Conservation (phyloP, 2,329 filamentous ascomycete genomes). For the Leptographium radiaticola region DNA sequence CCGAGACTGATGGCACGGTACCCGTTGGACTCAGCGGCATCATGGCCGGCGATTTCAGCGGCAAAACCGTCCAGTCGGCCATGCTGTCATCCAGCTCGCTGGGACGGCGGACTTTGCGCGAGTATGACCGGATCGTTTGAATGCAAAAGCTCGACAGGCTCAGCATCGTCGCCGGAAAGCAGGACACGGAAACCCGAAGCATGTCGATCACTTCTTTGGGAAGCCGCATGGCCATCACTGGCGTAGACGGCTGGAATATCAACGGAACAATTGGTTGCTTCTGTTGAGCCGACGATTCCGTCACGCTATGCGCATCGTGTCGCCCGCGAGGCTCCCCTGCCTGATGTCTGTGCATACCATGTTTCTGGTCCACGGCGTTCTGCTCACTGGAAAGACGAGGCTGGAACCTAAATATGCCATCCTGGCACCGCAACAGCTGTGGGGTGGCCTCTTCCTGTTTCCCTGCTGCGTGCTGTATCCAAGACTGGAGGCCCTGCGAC, state of each 20-base stretch:
- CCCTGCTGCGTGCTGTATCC: conserved; percentile 6
- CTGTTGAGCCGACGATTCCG: neutral
- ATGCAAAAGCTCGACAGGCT: conserved; percentile 40
- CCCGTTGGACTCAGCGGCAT: neutral
- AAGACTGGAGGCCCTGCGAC: conserved; percentile 3
- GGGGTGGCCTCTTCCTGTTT: conserved; percentile 1
- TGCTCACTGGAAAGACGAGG: neutral
- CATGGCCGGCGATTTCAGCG: neutral
- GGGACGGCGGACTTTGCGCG: conserved; percentile 36
- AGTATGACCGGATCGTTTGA: conserved; percentile 44
- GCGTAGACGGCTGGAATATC: neutral
- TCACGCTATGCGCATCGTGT: neutral
- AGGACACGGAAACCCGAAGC: conserved; percentile 37
- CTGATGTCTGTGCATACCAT: neutral
- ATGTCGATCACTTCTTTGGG: conserved; percentile 41
- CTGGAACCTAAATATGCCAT: neutral
- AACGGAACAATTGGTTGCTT: neutral
- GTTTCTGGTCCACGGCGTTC: neutral
- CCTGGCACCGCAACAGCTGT: neutral
- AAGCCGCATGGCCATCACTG: conserved; percentile 25
- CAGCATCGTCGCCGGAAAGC: conserved; percentile 48
- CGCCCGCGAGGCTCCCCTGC: neutral
- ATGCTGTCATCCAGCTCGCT: conserved; percentile 11
- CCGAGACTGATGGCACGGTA: neutral
- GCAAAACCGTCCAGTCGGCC: conserved; percentile 8